phyloP scores from a whole-genome alignment of 805 yeast species.

The Hanseniaspora lachancei region DNA sequence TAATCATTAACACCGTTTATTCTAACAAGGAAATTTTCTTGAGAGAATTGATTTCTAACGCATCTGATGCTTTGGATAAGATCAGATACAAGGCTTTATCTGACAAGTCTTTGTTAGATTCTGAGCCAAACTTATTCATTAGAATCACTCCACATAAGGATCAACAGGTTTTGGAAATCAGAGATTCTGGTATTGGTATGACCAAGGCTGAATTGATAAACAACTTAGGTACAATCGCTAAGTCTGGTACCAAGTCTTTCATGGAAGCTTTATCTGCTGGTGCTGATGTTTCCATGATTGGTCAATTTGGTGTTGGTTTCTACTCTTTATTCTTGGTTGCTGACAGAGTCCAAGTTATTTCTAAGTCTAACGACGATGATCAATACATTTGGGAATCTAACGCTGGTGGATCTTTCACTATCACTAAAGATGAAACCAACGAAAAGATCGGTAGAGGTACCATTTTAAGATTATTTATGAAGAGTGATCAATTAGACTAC shows the following conservation, averaged over 20 bases:
- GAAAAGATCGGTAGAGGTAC: conserved; percentile 92
- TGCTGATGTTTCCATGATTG: conserved; percentile 99
- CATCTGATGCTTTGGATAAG: conserved; percentile 98
- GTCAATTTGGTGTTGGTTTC: conserved; percentile 99
- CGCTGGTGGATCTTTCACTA: conserved; percentile 99
- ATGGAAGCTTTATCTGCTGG: conserved; percentile 99
- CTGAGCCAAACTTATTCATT: conserved; percentile 92
- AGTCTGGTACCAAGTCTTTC: conserved; percentile 98
- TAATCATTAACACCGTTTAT: conserved; percentile 98
- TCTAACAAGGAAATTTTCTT: conserved; percentile 98
- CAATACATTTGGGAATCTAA: conserved; percentile 99
- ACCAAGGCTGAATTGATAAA: conserved; percentile 97
- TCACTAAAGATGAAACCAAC: conserved; percentile 75
- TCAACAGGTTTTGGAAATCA: conserved; percentile 82
- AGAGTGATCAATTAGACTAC: conserved; percentile 98
- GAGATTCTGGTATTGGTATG: conserved; percentile 99
- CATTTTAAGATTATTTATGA: conserved; percentile 83
- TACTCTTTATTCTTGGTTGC: conserved; percentile 98
- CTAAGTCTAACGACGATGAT: conserved; percentile 97
- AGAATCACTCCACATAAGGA: conserved; percentile 97
- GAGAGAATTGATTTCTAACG: conserved; percentile 97
- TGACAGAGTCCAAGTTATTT: conserved; percentile 94
- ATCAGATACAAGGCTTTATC: conserved; percentile 92
- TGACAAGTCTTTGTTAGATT: conserved; percentile 80
- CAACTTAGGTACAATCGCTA: conserved; percentile 99